Evolutionary conservation across 768 basidiomycete species (phyloP).

Genomic region (Xerocomellus amylosporus): DNA sequence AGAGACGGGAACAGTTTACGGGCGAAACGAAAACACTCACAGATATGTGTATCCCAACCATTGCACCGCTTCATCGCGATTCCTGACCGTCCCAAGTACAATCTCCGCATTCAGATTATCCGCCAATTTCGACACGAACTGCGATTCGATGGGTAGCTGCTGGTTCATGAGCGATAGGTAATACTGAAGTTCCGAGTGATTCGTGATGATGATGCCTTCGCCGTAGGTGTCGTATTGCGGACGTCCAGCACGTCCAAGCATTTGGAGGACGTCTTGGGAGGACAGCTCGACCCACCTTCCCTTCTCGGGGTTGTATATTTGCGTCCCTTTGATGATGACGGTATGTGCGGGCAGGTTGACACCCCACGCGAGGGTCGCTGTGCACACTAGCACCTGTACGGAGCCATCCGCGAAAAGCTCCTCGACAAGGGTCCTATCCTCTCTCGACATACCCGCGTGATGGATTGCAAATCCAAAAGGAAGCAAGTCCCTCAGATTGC

Average conservation of each 20-base stretch:
- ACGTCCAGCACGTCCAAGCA: slow-evolving; percentile 96
- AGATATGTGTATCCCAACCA: slow-evolving; percentile 96
- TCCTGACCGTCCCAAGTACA: slow-evolving; percentile 90
- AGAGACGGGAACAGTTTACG: slow-evolving; percentile 3
- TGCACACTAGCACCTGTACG: slow-evolving; percentile 92
- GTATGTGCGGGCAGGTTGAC: slow-evolving; percentile 97
- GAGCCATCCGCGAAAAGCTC: slow-evolving; percentile 92
- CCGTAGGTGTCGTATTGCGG: slow-evolving; percentile 97
- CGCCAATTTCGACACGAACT: slow-evolving; percentile 87
- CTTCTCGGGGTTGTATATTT: slow-evolving; percentile 99
- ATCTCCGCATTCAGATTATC: slow-evolving; percentile 98
- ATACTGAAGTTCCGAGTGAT: slow-evolving; percentile 95
- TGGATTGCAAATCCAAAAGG: slow-evolving; percentile 98
- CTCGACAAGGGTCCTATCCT: slow-evolving; percentile 89
- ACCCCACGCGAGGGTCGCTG: slow-evolving; percentile 98
- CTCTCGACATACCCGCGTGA: slow-evolving; percentile 93
- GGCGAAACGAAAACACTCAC: slow-evolving; percentile 43
- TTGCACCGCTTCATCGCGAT: slow-evolving; percentile 94
- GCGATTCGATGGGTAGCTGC: slow-evolving; percentile 95
- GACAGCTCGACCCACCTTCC: slow-evolving; percentile 96
- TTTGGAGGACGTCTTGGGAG: slow-evolving; percentile 94
- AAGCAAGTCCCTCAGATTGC: slow-evolving; percentile 80
- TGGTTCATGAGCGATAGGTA: slow-evolving; percentile 94
- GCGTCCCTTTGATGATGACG: slow-evolving; percentile 99
- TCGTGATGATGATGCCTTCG: slow-evolving; percentile 98